Base-by-base conservation (phyloP, 1,284 basidiomycete species). In the Meripilus lineatus region DNA sequence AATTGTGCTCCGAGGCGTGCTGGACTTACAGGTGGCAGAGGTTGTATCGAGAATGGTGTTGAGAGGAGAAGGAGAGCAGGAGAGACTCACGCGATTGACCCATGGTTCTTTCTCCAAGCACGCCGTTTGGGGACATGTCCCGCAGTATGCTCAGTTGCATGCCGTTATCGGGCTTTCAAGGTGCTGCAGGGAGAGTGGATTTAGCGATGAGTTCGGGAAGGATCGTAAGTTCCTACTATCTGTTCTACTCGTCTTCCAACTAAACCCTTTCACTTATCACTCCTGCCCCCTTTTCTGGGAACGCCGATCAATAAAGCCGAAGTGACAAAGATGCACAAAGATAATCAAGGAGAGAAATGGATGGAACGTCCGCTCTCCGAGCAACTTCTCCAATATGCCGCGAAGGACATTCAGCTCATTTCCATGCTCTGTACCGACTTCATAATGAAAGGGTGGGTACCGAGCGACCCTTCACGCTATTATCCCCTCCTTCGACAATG, bases 21-120 rank as follows among this genome's bases (percentile, higher is more conserved):
- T 73, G 14, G 70, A 72, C 43, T 58, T 72, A 30, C 71, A 72
- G 44, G 56, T 72, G n/a, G 69, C 40, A 13, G 54, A 57, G 35
- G 56, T 55, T 15, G 46, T 58, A 36, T 67, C 68, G 7, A 59
- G 67, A 15, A 11, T 43, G 24, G 45, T 51, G 7, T 44, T 61
- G 26, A 57, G 61, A 20, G 60, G 59, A 7, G 68, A 69, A 41
- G 55, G 50, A 28, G 66, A 70, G 10, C 46, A 51, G 44, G 55
- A 49, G 24, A 58, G 65, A 1, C 25, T 60, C 10, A 22, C 51
- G 0, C 57, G 66, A 4, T 49, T 72, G 1, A 56, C 59, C 6
- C 42, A 51, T 4, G 38, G 52, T 1, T 58, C 49, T 23, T 52
- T 68, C 34, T 56, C 59, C 2, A 14, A 53, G n/a, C 42, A 50